These are phyloP conservation scores for Fraxinus floribunda DNA, from an alignment of 305 asterid species.

Conservation along the genomic window DNA sequence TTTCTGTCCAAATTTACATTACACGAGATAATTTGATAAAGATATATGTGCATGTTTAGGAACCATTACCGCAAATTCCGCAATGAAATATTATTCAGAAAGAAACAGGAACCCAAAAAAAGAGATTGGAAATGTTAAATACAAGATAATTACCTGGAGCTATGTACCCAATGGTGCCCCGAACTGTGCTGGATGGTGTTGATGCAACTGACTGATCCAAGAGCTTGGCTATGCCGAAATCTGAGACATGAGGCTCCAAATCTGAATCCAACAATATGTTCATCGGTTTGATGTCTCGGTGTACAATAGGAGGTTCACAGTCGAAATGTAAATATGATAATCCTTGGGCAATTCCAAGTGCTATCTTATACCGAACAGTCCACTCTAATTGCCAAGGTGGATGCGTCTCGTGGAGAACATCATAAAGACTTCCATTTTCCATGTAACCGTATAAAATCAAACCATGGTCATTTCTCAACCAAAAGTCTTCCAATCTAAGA, in stretches of 20 bases:
- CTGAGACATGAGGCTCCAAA: conserved; percentile 81
- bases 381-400: conserved; percentile 50
- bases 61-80: neutral
- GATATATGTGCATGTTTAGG: neutral
- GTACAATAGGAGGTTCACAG: conserved; percentile 76
- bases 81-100: neutral
- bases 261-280: conserved; percentile 78
- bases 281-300: conserved; percentile 77
- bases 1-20: conserved; percentile 45
- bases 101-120: neutral
- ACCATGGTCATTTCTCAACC: conserved; percentile 80
- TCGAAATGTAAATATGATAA: conserved; percentile 83
- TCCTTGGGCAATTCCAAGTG: conserved; percentile 85
- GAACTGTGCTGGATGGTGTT: conserved; percentile 38
- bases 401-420: conserved; percentile 51
- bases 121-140: neutral
- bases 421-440: conserved; percentile 82
- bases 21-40: neutral
- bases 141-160: conserved; percentile 72
- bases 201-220: conserved; percentile 59
- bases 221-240: conserved; percentile 87
- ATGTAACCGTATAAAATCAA: conserved; percentile 63
- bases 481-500: conserved; percentile 63
- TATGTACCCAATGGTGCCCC: conserved; percentile 78
- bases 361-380: conserved; percentile 58